These are phyloP conservation scores for Chrysanthemum seticuspe DNA, from an alignment of 129 eudicot species.

Conservation along the genomic window DNA sequence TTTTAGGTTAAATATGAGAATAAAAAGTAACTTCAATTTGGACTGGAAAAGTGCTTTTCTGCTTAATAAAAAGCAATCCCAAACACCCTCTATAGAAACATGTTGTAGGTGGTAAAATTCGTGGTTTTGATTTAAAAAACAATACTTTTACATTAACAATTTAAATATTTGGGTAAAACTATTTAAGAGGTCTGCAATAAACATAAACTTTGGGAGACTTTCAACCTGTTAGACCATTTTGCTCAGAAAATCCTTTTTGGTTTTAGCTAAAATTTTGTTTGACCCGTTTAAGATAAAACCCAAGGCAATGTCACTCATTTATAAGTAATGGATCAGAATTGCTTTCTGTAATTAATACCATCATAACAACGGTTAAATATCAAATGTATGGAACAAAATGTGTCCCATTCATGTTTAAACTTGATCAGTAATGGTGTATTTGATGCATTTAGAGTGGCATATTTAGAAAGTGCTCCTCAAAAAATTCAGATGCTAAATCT, in stretches of 20 bases:
- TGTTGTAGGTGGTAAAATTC: no score
- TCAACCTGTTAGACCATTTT: background rate
- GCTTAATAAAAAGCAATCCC: no score
- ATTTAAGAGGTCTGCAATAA: background rate
- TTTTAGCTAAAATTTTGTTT: background rate
- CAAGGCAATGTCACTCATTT: background rate
- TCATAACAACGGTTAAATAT: background rate
- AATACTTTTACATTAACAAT: background rate
- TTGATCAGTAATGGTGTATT: background rate
- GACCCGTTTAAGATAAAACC: background rate
- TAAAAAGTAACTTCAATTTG: no score
- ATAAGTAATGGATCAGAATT: slow-evolving; percentile 1
- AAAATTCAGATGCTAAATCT: slow-evolving; percentile 5
- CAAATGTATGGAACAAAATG: slow-evolving; percentile 14
- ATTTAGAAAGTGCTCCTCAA: background rate
- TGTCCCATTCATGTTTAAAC: background rate
- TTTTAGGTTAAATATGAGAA: no score
- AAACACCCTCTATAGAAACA: no score
- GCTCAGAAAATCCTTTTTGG: background rate
- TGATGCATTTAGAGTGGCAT: slow-evolving; percentile 13
- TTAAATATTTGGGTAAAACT: background rate
- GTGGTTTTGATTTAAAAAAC: background rate
- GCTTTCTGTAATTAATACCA: background rate
- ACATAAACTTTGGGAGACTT: background rate
- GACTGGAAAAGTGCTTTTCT: no score